These are phyloP conservation scores for Fusarium graminum DNA, from an alignment of 2,329 filamentous ascomycete genomes.

Conservation along the genomic window DNA sequence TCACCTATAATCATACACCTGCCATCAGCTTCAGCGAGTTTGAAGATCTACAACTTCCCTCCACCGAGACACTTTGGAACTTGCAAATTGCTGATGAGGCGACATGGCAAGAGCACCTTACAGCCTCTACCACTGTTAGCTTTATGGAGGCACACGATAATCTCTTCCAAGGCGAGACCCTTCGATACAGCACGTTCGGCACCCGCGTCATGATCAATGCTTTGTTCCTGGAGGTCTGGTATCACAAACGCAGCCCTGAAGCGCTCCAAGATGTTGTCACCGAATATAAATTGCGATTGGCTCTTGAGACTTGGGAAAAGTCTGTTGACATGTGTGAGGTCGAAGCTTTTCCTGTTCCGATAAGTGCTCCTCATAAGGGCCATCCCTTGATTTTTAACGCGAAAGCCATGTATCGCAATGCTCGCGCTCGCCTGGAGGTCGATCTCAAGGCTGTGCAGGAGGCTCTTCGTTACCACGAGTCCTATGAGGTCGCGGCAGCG, in stretches of 20 bases:
- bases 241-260: slow-evolving; percentile 98
- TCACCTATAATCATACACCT: slow-evolving; percentile 98
- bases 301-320: slow-evolving; percentile 98
- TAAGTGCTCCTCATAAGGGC: slow-evolving; percentile 94
- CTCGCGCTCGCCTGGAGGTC: slow-evolving; percentile 90
- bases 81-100: slow-evolving; percentile 81
- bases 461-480: slow-evolving; percentile 95
- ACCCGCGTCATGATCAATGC: slow-evolving; percentile 99
- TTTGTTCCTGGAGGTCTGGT: slow-evolving; percentile 98
- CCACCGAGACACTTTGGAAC: slow-evolving; percentile 95
- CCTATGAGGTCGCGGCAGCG: slow-evolving; percentile 94
- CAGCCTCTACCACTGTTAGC: slow-evolving; percentile 78
- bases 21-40: slow-evolving; percentile 99
- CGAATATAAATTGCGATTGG: slow-evolving; percentile 96
- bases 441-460: slow-evolving; percentile 97
- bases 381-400: slow-evolving; percentile 98
- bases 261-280: slow-evolving; percentile 97
- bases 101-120: slow-evolving; percentile 85
- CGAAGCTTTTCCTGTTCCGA: slow-evolving; percentile 86
- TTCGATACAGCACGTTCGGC: slow-evolving; percentile 95
- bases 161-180: slow-evolving; percentile 90
- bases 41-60: slow-evolving; percentile 90
- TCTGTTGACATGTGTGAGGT: slow-evolving; percentile 94
- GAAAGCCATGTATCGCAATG: slow-evolving; percentile 96
- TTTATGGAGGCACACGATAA: slow-evolving; percentile 96